Evolutionary conservation across 352 stramenopile species (phyloP), one percentile per base, ranked within the genome.

Genomic region (Globisporangium abappressorium): DNA sequence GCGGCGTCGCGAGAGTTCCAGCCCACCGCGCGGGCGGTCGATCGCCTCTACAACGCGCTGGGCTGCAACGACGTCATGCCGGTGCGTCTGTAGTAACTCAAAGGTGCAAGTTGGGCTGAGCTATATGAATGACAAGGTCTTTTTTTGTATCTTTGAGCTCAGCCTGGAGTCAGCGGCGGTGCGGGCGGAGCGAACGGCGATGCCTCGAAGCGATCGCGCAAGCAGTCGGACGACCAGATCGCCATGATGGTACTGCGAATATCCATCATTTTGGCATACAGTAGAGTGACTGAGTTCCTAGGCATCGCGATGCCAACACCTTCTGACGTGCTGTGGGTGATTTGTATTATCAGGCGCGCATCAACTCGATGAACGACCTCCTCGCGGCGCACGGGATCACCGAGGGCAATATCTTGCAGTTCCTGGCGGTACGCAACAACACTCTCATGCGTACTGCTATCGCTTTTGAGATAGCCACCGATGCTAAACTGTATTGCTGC

Each of bases 341-440:
- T 58, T 30, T 55, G 30, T 12, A n/a, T 41, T 41, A 8, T 15
- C 24, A 91, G 82, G 82, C 81, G n/a, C 80, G 84, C 2, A 92
- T 92, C 71, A 94, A 92, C 65, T 94, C 85, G 9, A 91, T 94
- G 82, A 94, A 92, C 73, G 84, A 94, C 66, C 71, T 94, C 5
- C 69, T 94, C 24, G 84, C 84, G 11, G 84, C 84, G 0, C 84
- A 94, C 55, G 85, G 84, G 1, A 87, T 94, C 70, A 94, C 85
- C 0, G 85, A 94, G 64, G 82, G 84, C 70, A 94, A 90, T 62
- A 89, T 94, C 58, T 71, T 94, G n/a, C 83, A 94, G 66, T 91
- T 94, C 64, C 70, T 94, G 9, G 81, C 82, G 59, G 83, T 93
- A 30, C 26, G 70, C 5, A 49, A 8, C 14, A 18, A n/a, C 41